phyloP scores from a whole-genome alignment of 164 flowering plant species.

The grape (Vitis vinifera) region ASM3070453v1 NC_081807.1:1235001-1235500 shows the following conservation, averaged over 20 bases:
- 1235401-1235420: too few relatives aligned
- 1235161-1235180: constrained; percentile 54
- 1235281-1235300: not conserved
- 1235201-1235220: constrained; percentile 89
- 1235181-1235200: constrained; percentile 82
- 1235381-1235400: too few relatives aligned
- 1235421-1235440: too few relatives aligned
- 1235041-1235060: not conserved
- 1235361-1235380: too few relatives aligned
- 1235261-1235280: not conserved
- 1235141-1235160: not conserved
- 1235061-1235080: not conserved
- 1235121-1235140: not conserved
- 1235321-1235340: too few relatives aligned
- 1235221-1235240: constrained; percentile 83
- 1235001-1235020: not conserved
- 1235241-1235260: constrained; percentile 66
- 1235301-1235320: not conserved
- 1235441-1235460: too few relatives aligned
- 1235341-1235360: too few relatives aligned
- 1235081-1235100: not conserved
- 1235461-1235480: too few relatives aligned
- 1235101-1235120: not conserved
- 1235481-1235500: too few relatives aligned
- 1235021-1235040: not conserved